Base-by-base conservation (phyloP, 768 basidiomycete species). In the Guyanaporus albipodus region DNA sequence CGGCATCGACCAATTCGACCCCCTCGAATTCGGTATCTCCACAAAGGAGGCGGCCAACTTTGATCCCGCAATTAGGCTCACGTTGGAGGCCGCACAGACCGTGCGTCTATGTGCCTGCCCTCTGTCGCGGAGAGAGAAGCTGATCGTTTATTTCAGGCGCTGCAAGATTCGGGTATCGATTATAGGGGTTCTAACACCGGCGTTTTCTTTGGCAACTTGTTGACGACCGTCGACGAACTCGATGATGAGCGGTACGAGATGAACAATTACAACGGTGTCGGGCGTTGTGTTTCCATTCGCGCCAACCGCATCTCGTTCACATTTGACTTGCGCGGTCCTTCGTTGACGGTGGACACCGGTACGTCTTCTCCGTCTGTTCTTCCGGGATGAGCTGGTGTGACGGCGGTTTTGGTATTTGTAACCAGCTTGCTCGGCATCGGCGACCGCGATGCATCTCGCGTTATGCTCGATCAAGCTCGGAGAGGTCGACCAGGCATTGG, bases 111-210 rank as follows among this genome's bases (percentile, higher is more conserved):
- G 0, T n/a, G 14, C 11, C 11, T 0, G 7, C 28, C 10, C 48
- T 10, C 8, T 6, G 14, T 23, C 10, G 0, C 7, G n/a, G n/a
- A n/a, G n/a, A n/a, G n/a, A 2, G 15, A 2, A 15, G 4, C 35
- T 38, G 21, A 51, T 28, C 11, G 3, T 3, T 9, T 29, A n/a
- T 6, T 43, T 18, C 12, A 55, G 22, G 70, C 71, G 2, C 61
- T 78, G 15, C 64, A 71, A 37, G 76, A 78, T 52, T 73, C 76
- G 2, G 76, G 74, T 7, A 70, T 77, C 32, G 67, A 76, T 50
- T 75, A 70, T 48, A 63, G 75, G 40, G 66, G 66, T 17, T 62
- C 63, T 21, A 70, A 69, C 11, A 69, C 76, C 22, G 74, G 74
- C 1, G 69, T 67, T 42, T 78, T 65, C 50, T 69, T 66, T 9